These are phyloP conservation scores for Sideroxylon spinosum DNA, from an alignment of 179 eudicot species.

Conservation along the genomic window DNA sequence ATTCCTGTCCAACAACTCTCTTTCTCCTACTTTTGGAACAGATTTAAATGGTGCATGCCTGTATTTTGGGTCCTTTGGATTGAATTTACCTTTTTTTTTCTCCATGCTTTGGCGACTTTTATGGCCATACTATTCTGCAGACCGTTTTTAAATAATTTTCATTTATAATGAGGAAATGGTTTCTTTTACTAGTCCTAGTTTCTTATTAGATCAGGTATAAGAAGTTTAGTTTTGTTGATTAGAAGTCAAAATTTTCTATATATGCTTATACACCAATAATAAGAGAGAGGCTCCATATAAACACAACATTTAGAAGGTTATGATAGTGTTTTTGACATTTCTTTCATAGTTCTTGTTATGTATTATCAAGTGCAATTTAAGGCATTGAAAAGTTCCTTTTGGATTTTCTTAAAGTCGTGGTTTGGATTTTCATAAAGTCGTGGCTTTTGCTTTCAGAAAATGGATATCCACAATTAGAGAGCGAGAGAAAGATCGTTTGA, in stretches of 20 bases:
- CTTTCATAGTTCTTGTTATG: neutral
- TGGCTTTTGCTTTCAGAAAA: slow-evolving; percentile 49
- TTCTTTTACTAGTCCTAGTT: neutral
- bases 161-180: neutral
- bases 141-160: neutral
- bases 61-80: neutral
- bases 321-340: neutral
- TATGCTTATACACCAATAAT: neutral
- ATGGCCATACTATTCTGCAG: neutral
- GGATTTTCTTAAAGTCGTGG: neutral
- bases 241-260: neutral
- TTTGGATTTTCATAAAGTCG: slow-evolving; percentile 1
- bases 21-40: neutral
- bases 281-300: neutral
- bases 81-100: neutral
- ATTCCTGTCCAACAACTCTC: neutral
- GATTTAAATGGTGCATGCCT: neutral
- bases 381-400: neutral
- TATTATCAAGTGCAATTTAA: neutral
- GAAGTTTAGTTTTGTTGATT: neutral
- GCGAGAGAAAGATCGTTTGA: slow-evolving; percentile 76
- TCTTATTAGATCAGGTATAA: neutral
- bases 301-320: neutral
- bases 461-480: slow-evolving; percentile 82
- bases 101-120: neutral